Evolutionary conservation across 2,329 filamentous ascomycete species (phyloP), one percentile per base, ranked within the genome.

Genomic region (Ilyonectria mors-panacis): DNA sequence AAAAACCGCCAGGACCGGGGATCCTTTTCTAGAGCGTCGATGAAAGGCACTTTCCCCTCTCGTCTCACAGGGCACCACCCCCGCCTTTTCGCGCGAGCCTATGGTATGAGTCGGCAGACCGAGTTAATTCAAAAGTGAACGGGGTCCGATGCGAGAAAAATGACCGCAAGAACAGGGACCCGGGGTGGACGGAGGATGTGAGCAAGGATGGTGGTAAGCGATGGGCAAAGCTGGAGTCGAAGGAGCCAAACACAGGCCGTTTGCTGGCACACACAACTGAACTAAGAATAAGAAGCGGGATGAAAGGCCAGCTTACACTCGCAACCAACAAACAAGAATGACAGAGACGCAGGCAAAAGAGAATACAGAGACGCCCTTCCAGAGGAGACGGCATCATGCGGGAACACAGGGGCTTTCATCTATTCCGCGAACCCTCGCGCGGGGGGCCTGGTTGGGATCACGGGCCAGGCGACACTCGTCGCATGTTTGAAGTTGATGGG

Each of bases 401-500:
- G 63, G 63, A 53, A 56, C 53, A 37, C 61, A 66, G 63, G 63
- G 64, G 59, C 47, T 66, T 59, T 63, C 59, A 66, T 66, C 59
- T 66, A 53, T 63, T 66, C 63, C 55, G 53, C 54, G 39, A 58
- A 35, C 35, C 47, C 53, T 33, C 44, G 37, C 63, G 63, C 63
- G 48, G 57, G 48, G 57, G 64, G 59, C 45, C 53, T 59, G 54
- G 59, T 50, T 42, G 33, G 48, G 63, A 42, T 59, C 57, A 73
- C 72, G 70, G 64, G 71, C 72, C 71, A 75, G 66, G 69, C 63
- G 57, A 65, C 51, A 45, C 66, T 72, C 68, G 70, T 69, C 64
- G 69, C 72, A 70, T 74, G 85, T 88, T 87, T 87, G 86, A 87
- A 81, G 81, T 85, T 85, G 79, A 86, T 85, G 82, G 82, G 80